Evolutionary conservation across 2,329 filamentous ascomycete species (phyloP), one percentile per base, ranked within the genome.

Genomic region (Plectosphaerella plurivora): DNA sequence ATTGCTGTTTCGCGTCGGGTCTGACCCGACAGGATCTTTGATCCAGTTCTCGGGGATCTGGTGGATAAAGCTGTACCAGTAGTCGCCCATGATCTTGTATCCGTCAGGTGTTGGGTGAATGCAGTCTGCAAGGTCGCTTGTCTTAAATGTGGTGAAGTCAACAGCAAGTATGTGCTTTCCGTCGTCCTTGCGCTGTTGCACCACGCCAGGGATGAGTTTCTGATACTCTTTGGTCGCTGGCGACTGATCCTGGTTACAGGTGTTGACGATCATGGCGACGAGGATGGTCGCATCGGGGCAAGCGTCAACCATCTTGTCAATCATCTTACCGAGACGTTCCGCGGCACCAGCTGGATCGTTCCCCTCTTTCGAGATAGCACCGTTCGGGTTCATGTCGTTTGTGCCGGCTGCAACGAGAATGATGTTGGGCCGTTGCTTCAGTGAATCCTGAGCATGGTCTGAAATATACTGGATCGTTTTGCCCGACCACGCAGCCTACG

Each of bases 361-460:
- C 33, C 67, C 66, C 50, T 71, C 65, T 1, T 51, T 56, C 11
- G 67, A 63, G 45, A 67, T 53, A 15, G 45, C 45, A 6, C 50
- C 24, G 33, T 65, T 58, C 5, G 53, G 53, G 18, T 67, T 68
- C 66, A 72, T 68, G 47, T 72, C 69, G 47, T 72, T 72, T 12
- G 69, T 72, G 11, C 69, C 69, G 3, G 66, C 68, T 28, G 65
- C 64, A 6, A 71, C 54, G 9, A 71, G 62, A 28, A 72, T 61
- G 42, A 71, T 52, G 50, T 71, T 71, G 0, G 69, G 69, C 12
- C 59, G 57, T 45, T 70, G 67, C 16, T 55, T 52, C n/a, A 71
- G 59, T 1, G 68, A 71, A 10, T 61, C 55, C 1, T 53, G 58
- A 35, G 68, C 55, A 15, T 68, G 56, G 10, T 70, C 60, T n/a